A percentile compares a stretch with the other conserved stretches of the same genome.
Conservation (phyloP, 805 yeast genomes). For the Starmerella sirachaensis region DNA sequence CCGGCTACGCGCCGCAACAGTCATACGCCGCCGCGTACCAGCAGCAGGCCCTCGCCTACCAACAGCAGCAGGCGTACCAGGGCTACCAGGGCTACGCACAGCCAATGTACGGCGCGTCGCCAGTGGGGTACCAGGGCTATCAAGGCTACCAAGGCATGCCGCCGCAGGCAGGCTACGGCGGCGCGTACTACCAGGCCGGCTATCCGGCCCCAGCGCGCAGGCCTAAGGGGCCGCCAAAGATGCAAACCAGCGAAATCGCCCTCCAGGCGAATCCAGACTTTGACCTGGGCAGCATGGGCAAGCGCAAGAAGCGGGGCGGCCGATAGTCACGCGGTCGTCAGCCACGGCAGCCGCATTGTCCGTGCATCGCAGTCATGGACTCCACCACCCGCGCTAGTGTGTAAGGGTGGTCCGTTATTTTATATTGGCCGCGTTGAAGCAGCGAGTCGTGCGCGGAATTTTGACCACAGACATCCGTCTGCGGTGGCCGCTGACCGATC, state of each 20-base stretch:
- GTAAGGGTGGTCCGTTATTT: no score
- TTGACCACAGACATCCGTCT: no score
- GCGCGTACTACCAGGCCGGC: background rate
- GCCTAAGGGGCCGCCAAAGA: background rate
- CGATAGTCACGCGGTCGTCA: no score
- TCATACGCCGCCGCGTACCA: background rate
- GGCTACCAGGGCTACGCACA: conserved; percentile 2
- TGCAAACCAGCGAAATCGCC: conserved; percentile 18
- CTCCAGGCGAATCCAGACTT: conserved; percentile 22
- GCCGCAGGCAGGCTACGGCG: background rate
- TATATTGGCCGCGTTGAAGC: no score
- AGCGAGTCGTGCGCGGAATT: no score
- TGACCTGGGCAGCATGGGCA: conserved; percentile 14
- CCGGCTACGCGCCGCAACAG: conserved; percentile 2
- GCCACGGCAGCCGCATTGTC: no score
- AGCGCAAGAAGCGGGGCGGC: conserved; percentile 10
- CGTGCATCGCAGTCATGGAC: no score
- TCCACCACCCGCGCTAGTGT: no score
- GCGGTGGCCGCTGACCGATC: no score
- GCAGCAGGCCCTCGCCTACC: background rate
- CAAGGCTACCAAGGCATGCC: background rate
- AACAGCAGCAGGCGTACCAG: conserved; percentile 1
- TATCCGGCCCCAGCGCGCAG: background rate
- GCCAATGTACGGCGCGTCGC: background rate
- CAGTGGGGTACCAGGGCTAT: conserved; percentile 2